A percentile compares a stretch with the other conserved stretches of the same genome.
phyloP scores from a whole-genome alignment of 2,329 filamentous ascomycete genomes.

The Sarocladium kiliense region DNA sequence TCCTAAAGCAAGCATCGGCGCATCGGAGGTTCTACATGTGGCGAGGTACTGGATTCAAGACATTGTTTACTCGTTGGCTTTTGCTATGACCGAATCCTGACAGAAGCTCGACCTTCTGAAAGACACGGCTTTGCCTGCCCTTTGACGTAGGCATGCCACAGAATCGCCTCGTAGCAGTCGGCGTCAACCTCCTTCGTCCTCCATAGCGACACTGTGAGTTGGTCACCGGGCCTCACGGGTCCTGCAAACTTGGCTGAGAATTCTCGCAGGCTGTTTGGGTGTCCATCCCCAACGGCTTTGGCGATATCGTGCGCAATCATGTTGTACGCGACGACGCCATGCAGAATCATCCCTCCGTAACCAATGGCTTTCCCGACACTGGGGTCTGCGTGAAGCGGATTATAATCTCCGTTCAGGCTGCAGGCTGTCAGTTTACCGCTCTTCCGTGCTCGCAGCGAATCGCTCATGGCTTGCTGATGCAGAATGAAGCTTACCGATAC shows the following conservation, averaged over 20 bases:
- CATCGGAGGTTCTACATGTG: no score
- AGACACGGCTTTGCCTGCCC: slow-evolving; percentile 6
- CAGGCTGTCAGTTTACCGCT: neutral
- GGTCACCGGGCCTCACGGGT: slow-evolving; percentile 12
- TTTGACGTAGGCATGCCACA: slow-evolving; percentile 9
- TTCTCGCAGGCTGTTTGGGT: slow-evolving; percentile 9
- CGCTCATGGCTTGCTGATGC: neutral
- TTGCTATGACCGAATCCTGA: no score
- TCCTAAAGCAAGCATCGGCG: no score
- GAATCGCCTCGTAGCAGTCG: neutral
- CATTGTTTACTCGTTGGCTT: no score
- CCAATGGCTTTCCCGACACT: slow-evolving; percentile 76
- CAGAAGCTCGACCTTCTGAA: slow-evolving; percentile 2
- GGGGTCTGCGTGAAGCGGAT: slow-evolving; percentile 74
- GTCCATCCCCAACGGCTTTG: slow-evolving; percentile 2
- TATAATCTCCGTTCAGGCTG: slow-evolving; percentile 77
- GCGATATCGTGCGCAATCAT: slow-evolving; percentile 60
- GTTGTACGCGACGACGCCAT: slow-evolving; percentile 78
- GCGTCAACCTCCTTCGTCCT: neutral
- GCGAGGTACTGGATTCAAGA: no score
- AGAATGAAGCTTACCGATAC: slow-evolving; percentile 8
- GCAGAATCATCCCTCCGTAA: slow-evolving; percentile 75
- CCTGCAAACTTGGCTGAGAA: slow-evolving; percentile 12
- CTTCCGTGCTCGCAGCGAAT: neutral
- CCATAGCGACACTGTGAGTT: slow-evolving; percentile 10